Evolutionary conservation across 2,329 filamentous ascomycete species (phyloP).

Genomic region (Cladobotryum mycophilum): DNA sequence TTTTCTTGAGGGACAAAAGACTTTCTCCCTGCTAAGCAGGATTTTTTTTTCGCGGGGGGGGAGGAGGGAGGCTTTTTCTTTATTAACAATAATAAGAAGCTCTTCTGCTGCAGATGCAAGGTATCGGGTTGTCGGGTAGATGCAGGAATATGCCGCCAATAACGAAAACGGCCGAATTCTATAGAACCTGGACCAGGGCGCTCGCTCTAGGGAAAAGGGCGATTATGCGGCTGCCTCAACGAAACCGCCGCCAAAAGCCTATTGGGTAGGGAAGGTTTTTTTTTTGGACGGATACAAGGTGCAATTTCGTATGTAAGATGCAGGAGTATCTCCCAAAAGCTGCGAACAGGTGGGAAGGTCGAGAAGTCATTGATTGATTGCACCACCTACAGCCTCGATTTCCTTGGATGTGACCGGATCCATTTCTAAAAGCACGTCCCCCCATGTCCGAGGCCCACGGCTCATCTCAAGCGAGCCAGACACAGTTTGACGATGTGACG

Average conservation of each 20-base stretch:
- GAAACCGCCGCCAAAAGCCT: slow-evolving; percentile 8
- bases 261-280: slow-evolving; percentile 8
- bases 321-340: slow-evolving; percentile 25
- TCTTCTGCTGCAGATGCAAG: slow-evolving; percentile 13
- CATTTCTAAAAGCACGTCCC: slow-evolving; percentile 11
- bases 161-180: slow-evolving; percentile 10
- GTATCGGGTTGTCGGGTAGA: slow-evolving; percentile 28
- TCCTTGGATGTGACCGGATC: slow-evolving; percentile 5
- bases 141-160: slow-evolving; percentile 21
- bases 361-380: slow-evolving; percentile 23
- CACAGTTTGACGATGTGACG: slow-evolving; percentile 3
- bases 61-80: slow-evolving; percentile 23
- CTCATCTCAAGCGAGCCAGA: slow-evolving; percentile 11
- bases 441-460: slow-evolving; percentile 10
- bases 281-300: slow-evolving; percentile 3
- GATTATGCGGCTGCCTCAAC: slow-evolving; percentile 10
- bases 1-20: slow-evolving; percentile 17
- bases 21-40: slow-evolving; percentile 15
- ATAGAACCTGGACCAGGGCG: slow-evolving; percentile 8
- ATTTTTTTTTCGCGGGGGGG: slow-evolving; percentile 7
- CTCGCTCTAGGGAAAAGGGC: not conserved
- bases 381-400: slow-evolving; percentile 11
- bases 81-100: not conserved
- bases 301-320: slow-evolving; percentile 21
- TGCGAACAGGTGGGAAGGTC: slow-evolving; percentile 27